Evolutionary conservation across 352 stramenopile genomes (phyloP).

Genomic region (Phytophthora chlamydospora): DNA sequence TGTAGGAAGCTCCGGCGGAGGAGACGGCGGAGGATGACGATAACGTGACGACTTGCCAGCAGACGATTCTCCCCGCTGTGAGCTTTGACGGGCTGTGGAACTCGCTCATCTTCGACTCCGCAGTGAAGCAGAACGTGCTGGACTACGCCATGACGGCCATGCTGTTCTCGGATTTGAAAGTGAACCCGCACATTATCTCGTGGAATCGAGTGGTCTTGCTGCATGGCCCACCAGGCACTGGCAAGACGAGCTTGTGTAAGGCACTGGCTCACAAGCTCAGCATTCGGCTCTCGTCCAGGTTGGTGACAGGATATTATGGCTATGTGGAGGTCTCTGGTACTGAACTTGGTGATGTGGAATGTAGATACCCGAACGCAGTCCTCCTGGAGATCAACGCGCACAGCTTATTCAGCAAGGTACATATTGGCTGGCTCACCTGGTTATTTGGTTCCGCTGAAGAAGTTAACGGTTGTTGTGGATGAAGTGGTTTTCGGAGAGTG

Average conservation of each 20-base stretch:
- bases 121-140: constrained; percentile 83
- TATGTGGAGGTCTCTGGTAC: background rate
- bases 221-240: constrained; percentile 92
- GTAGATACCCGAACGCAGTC: constrained; percentile 66
- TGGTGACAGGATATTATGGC: constrained; percentile 3
- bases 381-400: constrained; percentile 94
- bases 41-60: constrained; percentile 80
- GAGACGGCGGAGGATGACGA: constrained; percentile 85
- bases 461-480: background rate
- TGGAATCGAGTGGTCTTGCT: constrained; percentile 93
- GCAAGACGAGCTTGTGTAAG: constrained; percentile 94
- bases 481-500: constrained; percentile 95
- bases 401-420: constrained; percentile 91
- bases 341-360: constrained; percentile 1
- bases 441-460: background rate
- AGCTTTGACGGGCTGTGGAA: constrained; percentile 82
- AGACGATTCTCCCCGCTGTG: constrained; percentile 67
- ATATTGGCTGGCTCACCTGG: background rate
- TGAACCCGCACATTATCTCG: constrained; percentile 90
- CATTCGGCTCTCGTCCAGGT: constrained; percentile 83
- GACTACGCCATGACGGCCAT: constrained; percentile 91
- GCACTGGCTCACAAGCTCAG: constrained; percentile 92
- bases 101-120: constrained; percentile 84
- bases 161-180: constrained; percentile 86
- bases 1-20: constrained; percentile 67